These are phyloP conservation scores for Pythium phragmitis DNA, from an alignment of 352 stramenopile genomes.

Conservation along the genomic window DNA sequence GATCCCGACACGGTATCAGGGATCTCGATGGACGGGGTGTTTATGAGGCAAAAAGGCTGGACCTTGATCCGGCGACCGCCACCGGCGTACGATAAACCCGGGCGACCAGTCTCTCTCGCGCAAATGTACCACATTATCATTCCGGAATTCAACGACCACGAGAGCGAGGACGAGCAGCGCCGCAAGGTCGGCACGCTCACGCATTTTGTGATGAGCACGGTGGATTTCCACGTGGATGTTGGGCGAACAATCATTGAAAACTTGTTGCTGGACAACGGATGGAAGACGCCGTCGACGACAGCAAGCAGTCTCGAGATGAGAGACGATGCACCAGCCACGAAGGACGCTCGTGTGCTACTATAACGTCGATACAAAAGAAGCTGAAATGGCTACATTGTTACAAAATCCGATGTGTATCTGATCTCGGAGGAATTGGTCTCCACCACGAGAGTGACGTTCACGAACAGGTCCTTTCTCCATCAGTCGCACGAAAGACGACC, in stretches of 20 bases:
- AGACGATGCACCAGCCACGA: neutral
- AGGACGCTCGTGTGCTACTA: neutral
- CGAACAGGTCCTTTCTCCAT: neutral
- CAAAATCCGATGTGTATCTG: neutral
- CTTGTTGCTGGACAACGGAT: slow-evolving; percentile 21
- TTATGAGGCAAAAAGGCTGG: slow-evolving; percentile 48
- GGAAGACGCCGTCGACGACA: slow-evolving; percentile 14
- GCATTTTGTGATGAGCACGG: slow-evolving; percentile 29
- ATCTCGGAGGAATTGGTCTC: neutral
- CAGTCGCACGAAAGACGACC: neutral
- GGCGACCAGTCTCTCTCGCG: slow-evolving; percentile 17
- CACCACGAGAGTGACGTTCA: neutral
- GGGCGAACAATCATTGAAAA: slow-evolving; percentile 31
- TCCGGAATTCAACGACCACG: slow-evolving; percentile 20
- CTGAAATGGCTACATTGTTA: neutral
- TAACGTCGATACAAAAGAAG: too few species aligned
- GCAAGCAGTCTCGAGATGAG: slow-evolving; percentile 8
- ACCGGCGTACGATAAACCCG: neutral
- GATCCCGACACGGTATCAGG: slow-evolving; percentile 45
- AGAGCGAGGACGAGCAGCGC: slow-evolving; percentile 16
- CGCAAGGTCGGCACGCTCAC: slow-evolving; percentile 23
- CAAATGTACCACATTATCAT: slow-evolving; percentile 29
- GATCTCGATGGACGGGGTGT: slow-evolving; percentile 37
- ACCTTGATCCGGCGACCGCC: slow-evolving; percentile 10
- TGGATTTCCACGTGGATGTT: slow-evolving; percentile 22